phyloP scores from a whole-genome alignment of 768 basidiomycete species.

The Pleurotus eryngii region DNA sequence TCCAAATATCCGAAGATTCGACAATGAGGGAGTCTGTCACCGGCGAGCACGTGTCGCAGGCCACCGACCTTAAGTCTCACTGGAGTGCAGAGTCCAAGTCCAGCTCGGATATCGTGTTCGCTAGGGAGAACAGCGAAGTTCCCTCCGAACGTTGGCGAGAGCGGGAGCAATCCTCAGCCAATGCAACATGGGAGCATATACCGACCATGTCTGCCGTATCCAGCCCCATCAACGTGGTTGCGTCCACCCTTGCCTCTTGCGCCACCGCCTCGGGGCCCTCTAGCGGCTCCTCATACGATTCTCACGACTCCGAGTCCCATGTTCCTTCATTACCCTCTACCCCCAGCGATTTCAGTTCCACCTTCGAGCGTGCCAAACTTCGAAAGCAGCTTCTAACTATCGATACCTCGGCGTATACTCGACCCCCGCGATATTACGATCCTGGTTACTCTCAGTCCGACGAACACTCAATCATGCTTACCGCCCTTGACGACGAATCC shows the following conservation, averaged over 20 bases:
- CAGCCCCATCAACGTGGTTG: constrained; percentile 33
- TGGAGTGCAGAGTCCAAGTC: constrained; percentile 62
- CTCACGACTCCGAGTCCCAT: constrained; percentile 23
- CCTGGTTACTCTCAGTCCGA: constrained; percentile 38
- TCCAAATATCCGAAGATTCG: constrained; percentile 57
- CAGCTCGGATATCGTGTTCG: constrained; percentile 44
- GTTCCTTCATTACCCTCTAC: constrained; percentile 51
- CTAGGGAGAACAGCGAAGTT: constrained; percentile 23
- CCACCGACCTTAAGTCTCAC: constrained; percentile 40
- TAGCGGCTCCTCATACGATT: constrained; percentile 39
- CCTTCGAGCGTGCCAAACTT: constrained; percentile 31
- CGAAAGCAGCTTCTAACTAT: constrained; percentile 50
- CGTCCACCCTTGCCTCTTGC: constrained; percentile 23
- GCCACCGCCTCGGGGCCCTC: constrained; percentile 55
- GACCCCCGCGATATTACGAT: constrained; percentile 44
- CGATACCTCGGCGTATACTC: constrained; percentile 45
- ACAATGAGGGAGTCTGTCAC: constrained; percentile 40
- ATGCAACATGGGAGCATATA: constrained; percentile 47
- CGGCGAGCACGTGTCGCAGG: constrained; percentile 29
- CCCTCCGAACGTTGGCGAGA: constrained; percentile 39
- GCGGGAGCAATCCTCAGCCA: constrained; percentile 42
- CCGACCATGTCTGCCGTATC: constrained; percentile 47
- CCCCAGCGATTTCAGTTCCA: constrained; percentile 47
- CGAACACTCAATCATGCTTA: constrained; percentile 68
- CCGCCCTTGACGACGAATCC: constrained; percentile 66